Evolutionary conservation across 2,329 filamentous ascomycete species (phyloP), one percentile per base, ranked within the genome.

Genomic region (Beauveria brongniartii): DNA sequence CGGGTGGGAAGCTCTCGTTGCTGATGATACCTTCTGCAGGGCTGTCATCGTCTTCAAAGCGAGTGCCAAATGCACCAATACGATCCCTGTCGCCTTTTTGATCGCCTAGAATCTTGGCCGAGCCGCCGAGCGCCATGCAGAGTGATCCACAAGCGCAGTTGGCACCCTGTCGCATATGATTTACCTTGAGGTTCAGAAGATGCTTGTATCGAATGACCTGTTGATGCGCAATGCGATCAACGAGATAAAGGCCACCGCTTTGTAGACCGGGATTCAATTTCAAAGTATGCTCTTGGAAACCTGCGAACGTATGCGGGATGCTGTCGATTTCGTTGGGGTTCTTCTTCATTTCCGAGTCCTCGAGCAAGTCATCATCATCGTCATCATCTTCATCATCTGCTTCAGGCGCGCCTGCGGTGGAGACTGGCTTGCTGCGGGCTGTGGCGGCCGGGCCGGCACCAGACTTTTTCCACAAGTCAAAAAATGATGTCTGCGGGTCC

Each of bases 201-300:
- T 84, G 83, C 72, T 92, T 94, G 73, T 92, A 96, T 60, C 92
- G 84, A 62, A 85, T 78, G 52, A 88, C 78, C 71, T 96, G 91
- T 68, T 96, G 91, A 65, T 90, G 83, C 0, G 89, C 90, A 66
- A 96, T 89, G 51, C 92, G 86, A 34, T 94, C 89, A 16, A 93
- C 83, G 64, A 97, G 79, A 72, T 85, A 87, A 37, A 68, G 74
- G 67, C 82, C 80, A 4, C 69, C 80, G 9, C 80, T 78, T 9
- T 65, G 77, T 61, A 96, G 77, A 12, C 80, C 76, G n/a, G 91
- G 90, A 68, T 95, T 95, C 48, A 95, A 75, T 62, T 83, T 80
- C 51, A 85, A 75, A 20, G 93, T 82, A 68, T 96, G 89, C 26
- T 84, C 80, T 65, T 85, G 86, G 74, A 96, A 96, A 0, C 92